Base-by-base conservation (phyloP, 2,329 filamentous ascomycete species). In the Sphaerulina vaccinii region DNA sequence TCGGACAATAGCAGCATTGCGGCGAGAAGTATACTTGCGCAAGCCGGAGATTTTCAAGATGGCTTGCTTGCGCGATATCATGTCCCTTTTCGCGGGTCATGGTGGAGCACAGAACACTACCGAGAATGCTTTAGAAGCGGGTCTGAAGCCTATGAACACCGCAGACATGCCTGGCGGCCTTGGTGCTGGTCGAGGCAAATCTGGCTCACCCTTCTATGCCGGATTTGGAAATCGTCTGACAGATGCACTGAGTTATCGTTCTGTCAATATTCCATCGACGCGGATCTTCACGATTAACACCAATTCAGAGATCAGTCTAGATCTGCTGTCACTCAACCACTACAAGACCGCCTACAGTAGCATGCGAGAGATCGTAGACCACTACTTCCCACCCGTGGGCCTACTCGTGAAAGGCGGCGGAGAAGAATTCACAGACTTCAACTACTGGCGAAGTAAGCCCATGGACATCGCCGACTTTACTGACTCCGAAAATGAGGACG, bases 1-100 rank as follows among this genome's bases (percentile, higher is more conserved):
- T 70, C 82, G 93, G 49, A 97, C 91, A 1, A 95, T 97, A 74
- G 91, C 95, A 6, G 95, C 93, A 0, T 73, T 99, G 23, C 81
- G 93, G 51, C 84, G 93, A 41, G 93, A 99, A 69, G 83, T 99
- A 5, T 99, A 99, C 68, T 79, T 99, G 21, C 84, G 93, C 47
- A 97, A 99, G 70, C 95, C 93, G 0, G 91, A 99, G 67, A 90
- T 99, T 6, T 99, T 99, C 82, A 99, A 99, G 73, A 99, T 99
- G 95, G 90, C 93, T 2, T 99, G 93, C 57, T 75, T 99, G 16
- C 85, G 93, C 35, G 93, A 99, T 69, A 97, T 99, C 62, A 85
- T 91, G 67, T 88, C 86, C 52, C 79, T 99, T 0, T 99, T 96
- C 66, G 65, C 62, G 64, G 73, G 64, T 62, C 70, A 49, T 21